These are phyloP conservation scores for Backusella luteola DNA, from an alignment of 192 early-diverging fungal species.

Conservation along the genomic window DNA sequence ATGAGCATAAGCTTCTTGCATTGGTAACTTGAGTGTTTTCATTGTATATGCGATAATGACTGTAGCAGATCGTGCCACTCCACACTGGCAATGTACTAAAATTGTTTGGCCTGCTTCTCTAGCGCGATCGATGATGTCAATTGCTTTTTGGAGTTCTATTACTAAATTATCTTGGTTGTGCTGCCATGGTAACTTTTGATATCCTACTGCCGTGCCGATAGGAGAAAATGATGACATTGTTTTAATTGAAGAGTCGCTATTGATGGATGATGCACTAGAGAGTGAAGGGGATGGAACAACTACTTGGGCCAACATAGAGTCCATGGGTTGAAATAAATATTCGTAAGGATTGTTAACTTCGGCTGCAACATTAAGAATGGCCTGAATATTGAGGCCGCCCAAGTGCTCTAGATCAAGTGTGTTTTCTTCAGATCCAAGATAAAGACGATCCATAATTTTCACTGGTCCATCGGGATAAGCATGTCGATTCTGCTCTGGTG, in stretches of 20 bases:
- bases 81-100: constrained; percentile 87
- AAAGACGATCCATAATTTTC: constrained; percentile 62
- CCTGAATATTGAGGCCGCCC: constrained; percentile 47
- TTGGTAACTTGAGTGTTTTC: constrained; percentile 56
- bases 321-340: constrained; percentile 19
- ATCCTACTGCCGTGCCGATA: constrained; percentile 38
- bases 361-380: constrained; percentile 76
- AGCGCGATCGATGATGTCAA: constrained; percentile 67
- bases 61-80: constrained; percentile 85
- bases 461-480: constrained; percentile 60
- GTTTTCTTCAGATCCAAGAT: constrained; percentile 65
- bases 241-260: not conserved
- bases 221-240: not conserved
- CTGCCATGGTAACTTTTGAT: constrained; percentile 67
- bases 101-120: constrained; percentile 52
- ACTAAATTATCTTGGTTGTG: constrained; percentile 69
- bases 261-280: constrained; percentile 7
- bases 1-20: constrained; percentile 71
- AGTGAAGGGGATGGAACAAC: constrained; percentile 7
- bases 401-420: constrained; percentile 53
- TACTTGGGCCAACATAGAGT: not conserved
- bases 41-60: constrained; percentile 91
- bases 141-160: constrained; percentile 58
- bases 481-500: constrained; percentile 13
- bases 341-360: constrained; percentile 53